A percentile compares a stretch with the other conserved stretches of the same genome.
Conservation (phyloP, 345 rosid species). For the Nasturtium officinale region DNA sequence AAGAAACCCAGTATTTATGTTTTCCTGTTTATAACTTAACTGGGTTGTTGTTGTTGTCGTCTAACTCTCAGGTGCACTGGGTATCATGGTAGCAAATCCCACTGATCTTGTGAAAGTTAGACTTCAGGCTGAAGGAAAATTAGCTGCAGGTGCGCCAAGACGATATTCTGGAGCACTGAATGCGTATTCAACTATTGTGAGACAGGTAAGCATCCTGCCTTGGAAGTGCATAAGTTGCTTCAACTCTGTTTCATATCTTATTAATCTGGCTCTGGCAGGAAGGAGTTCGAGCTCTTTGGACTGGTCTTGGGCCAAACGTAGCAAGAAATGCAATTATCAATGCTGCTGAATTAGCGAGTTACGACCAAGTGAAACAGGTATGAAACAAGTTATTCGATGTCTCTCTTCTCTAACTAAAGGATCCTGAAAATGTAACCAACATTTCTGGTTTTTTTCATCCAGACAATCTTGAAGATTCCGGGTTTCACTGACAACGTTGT, state of each 20-base stretch:
- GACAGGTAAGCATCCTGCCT: constrained; percentile 62
- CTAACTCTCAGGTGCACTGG: constrained; percentile 73
- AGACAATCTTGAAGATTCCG: constrained; percentile 92
- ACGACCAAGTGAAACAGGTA: constrained; percentile 96
- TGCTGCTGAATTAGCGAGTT: constrained; percentile 97
- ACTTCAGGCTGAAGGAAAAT: constrained; percentile 98
- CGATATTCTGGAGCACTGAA: constrained; percentile 91
- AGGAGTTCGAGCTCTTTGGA: constrained; percentile 94
- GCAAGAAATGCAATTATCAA: constrained; percentile 95
- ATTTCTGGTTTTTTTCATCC: constrained; percentile 37
- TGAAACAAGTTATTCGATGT: constrained; percentile 11
- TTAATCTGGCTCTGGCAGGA: constrained; percentile 56
- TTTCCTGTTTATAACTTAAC: background rate
- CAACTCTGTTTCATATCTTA: constrained; percentile 5
- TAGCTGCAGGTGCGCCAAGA: constrained; percentile 89
- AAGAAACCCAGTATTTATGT: constrained; percentile 4
- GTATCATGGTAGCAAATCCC: constrained; percentile 84
- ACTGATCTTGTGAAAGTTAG: constrained; percentile 99
- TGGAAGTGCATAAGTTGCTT: constrained; percentile 11
- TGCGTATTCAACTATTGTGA: constrained; percentile 91
- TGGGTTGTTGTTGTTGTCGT: background rate
- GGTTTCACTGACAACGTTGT: constrained; percentile 91
- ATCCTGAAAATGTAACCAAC: constrained; percentile 2
- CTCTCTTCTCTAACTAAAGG: constrained; percentile 5
- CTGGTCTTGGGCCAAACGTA: constrained; percentile 91